Base-by-base conservation (phyloP, 805 yeast species). In the Schizosaccharomyces osmophilus region DNA sequence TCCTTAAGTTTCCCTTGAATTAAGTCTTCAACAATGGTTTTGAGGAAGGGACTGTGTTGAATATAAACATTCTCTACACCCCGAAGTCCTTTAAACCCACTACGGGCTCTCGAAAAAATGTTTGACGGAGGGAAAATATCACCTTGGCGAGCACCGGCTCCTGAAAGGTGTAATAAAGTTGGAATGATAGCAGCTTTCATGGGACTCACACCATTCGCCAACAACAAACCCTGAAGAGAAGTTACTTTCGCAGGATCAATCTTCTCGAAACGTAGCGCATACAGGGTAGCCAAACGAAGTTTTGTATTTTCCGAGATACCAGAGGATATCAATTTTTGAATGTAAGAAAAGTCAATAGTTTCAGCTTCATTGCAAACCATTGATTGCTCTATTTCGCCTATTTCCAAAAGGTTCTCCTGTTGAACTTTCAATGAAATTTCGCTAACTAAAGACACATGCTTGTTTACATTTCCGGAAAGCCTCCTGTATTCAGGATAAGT, bases 401-500 rank as follows among this genome's bases (percentile, higher is more conserved):
- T 79, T 63, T 83, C 87, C 84, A 96, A 85, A 61, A 90, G 74
- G 64, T 85, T 76, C 24, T 71, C 68, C 17, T 62, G 61, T 41
- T 82, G 80, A 51, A 93, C 85, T 63, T 79, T 78, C 63, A 83
- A 79, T 68, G 88, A 94, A 62, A 93, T 78, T 68, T 90, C 97
- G 29, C 90, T 80, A 6, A 90, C 89, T 26, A 93, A 76, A 24
- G 94, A 81, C 78, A 93, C 88, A 71, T 93, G 98, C 68, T 90
- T 93, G 39, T 94, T 79, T 11, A 93, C 87, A 69, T 89, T 90
- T 42, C 87, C 82, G 11, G 95, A 85, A 42, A 90, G 75, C 68
- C 85, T 87, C 66, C 87, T 83, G 70, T 86, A 89, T 69, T 93
- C 98, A 1, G 99, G 99, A 68, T 85, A 88, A 64, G 87, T 87